Base-by-base conservation (phyloP, 352 stramenopile species). In the Phytophthora europaea region DNA sequence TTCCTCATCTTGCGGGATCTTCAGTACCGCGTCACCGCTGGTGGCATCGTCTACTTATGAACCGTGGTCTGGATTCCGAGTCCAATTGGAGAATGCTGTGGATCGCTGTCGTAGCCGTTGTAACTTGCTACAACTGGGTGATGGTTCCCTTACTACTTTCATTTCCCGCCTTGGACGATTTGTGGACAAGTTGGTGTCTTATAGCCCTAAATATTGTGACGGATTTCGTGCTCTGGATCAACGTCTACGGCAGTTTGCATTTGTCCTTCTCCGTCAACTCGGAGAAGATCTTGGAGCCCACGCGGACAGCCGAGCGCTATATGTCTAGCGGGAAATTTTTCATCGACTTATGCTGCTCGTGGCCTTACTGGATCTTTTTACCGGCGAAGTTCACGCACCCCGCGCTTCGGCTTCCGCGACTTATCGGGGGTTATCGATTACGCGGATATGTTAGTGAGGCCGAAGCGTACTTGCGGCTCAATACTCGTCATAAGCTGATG, bases 111-210 rank as follows among this genome's bases (percentile, higher is more conserved):
- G 60, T 91, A 15, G 69, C 85, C 23, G 38, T 79, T 5, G 64
- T 79, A 31, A 67, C 78, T 28, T 82, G 76, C 60, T 90, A 89
- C 74, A 88, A 90, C 58, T 90, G 82, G 84, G 65, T 88, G 3
- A 48, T 80, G 15, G 57, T 89, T 6, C 84, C 82, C 1, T 61
- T 90, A 3, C 76, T 88, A 38, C 79, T 91, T 13, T 72, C 81
- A 13, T 91, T 91, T 53, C 57, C 69, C 31, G 48, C 47, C 26
- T 57, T 91, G 52, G 80, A 59, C 51, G 78, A 31, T 38, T 69
- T 57, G 58, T 76, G 56, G 65, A 31, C 43, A 13, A 71, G 67
- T 31, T 79, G 71, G 60, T 67, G 72, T 40, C 69, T 90, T 31
- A 66, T 70, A 22, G 58, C 68, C 15, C 16, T 86, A 20, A 85